Percentiles rank a stretch among this genome's conserved stretches.
Evolutionary conservation across 2,329 filamentous ascomycete genomes (phyloP).

Genomic region (Didymella arachidicola): DNA sequence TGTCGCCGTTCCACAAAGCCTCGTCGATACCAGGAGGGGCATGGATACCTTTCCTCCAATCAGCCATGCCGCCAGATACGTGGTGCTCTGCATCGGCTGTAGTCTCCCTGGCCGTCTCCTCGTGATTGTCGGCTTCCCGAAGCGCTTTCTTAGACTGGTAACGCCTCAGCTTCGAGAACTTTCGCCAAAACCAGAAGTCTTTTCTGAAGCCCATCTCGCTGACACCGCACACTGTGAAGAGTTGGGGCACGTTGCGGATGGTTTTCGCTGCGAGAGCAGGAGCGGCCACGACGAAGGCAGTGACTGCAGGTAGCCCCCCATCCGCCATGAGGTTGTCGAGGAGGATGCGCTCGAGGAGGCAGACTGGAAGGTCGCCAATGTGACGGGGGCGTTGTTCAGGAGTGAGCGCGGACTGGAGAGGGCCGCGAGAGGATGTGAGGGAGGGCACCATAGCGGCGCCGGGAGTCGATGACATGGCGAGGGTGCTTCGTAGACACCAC

Average conservation of each 20-base stretch:
- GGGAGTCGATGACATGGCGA: background rate
- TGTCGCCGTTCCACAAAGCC: background rate
- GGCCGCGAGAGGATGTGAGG: background rate
- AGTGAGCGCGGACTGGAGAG: background rate
- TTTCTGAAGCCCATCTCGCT: background rate
- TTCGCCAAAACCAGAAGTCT: background rate
- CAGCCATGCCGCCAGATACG: background rate
- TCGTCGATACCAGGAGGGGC: background rate
- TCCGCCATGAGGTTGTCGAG: background rate
- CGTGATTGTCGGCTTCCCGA: background rate
- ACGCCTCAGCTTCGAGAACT: background rate
- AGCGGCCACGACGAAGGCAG: background rate
- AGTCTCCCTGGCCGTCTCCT: background rate
- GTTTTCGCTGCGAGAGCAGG: background rate
- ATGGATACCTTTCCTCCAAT: background rate
- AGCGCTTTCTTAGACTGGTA: background rate
- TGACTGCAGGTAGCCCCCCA: background rate
- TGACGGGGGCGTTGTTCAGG: background rate
- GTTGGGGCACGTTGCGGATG: background rate
- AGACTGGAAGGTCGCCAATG: background rate
- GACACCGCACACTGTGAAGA: background rate
- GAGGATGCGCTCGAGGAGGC: background rate
- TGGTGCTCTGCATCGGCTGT: background rate
- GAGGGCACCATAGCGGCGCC: background rate
- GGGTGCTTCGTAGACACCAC: background rate